Conservation (phyloP, 805 yeast species). For the Starmerella gropengiesseri region DNA sequence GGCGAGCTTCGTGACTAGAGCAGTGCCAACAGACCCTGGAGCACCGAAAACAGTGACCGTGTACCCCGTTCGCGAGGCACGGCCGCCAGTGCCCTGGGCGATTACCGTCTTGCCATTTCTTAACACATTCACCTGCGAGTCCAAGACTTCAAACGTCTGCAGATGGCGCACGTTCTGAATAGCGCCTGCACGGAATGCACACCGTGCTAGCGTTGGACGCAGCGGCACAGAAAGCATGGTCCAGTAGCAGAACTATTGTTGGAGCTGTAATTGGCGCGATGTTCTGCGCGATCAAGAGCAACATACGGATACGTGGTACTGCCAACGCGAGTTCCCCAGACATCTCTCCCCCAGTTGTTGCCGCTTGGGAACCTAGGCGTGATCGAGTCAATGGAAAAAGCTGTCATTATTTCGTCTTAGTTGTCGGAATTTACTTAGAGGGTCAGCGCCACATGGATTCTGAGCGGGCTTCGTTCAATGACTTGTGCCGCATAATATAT, state of each 20-base stretch:
- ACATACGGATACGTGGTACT: no score
- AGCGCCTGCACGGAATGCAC: not conserved
- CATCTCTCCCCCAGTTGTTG: no score
- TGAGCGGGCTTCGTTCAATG: no score
- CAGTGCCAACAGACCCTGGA: constrained; percentile 66
- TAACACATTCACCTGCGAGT: constrained; percentile 52
- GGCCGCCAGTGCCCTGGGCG: constrained; percentile 66
- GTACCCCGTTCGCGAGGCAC: constrained; percentile 74
- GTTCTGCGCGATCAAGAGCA: not conserved
- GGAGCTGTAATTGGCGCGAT: constrained; percentile 4
- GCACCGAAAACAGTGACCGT: constrained; percentile 85
- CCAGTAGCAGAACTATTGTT: constrained; percentile 5
- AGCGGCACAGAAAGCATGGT: constrained; percentile 6
- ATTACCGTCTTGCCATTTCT: constrained; percentile 63
- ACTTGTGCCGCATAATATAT: no score
- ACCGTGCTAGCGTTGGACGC: constrained; percentile 5
- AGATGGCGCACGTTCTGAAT: constrained; percentile 21
- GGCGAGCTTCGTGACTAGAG: constrained; percentile 60
- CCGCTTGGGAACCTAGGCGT: no score
- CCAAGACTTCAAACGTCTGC: constrained; percentile 32
- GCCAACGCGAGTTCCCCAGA: no score
- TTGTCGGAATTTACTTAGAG: no score
- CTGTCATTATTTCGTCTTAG: no score
- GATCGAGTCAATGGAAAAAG: no score
- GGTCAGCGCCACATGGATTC: no score